These are phyloP conservation scores for Silene uniflora DNA, from an alignment of 148 eudicot genomes.

Conservation along the genomic window DNA sequence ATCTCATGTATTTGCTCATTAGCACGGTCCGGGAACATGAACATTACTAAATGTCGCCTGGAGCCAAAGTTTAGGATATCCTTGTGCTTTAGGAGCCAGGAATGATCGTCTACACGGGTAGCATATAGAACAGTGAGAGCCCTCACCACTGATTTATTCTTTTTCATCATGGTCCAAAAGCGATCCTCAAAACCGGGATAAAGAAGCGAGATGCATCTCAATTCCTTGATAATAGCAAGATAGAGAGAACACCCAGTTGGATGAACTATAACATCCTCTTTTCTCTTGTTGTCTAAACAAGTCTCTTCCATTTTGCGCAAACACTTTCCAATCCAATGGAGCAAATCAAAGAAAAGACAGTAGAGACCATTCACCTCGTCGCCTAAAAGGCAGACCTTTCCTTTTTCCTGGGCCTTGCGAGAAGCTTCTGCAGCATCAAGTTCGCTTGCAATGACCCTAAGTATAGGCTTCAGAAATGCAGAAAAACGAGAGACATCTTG, in stretches of 20 bases:
- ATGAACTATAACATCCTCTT: slow-evolving; percentile 25
- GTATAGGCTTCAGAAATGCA: no score
- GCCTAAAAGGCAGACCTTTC: no score
- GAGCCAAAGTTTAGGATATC: slow-evolving; percentile 66
- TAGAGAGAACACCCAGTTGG: slow-evolving; percentile 45
- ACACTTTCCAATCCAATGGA: slow-evolving; percentile 39
- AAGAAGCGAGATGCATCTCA: slow-evolving; percentile 40
- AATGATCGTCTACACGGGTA: slow-evolving; percentile 43
- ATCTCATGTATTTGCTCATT: slow-evolving; percentile 78
- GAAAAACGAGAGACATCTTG: no score
- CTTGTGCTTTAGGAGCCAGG: slow-evolving; percentile 66
- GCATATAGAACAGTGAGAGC: slow-evolving; percentile 54
- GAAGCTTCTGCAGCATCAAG: slow-evolving; percentile 17
- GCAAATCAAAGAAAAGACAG: slow-evolving; percentile 35
- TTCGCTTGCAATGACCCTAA: no score
- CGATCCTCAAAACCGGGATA: slow-evolving; percentile 39
- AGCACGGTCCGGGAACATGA: slow-evolving; percentile 79
- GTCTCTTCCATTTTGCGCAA: slow-evolving; percentile 40
- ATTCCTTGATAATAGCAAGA: slow-evolving; percentile 63
- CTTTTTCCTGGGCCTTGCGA: slow-evolving; percentile 8
- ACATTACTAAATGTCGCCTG: no score
- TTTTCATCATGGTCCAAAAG: slow-evolving; percentile 51
- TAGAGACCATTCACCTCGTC: no score
- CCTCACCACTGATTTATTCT: slow-evolving; percentile 41
- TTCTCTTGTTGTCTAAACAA: slow-evolving; percentile 14